A percentile compares a stretch with the other conserved stretches of the same genome.
phyloP scores from a whole-genome alignment of 2,329 filamentous ascomycete genomes.

The Penicillium vulpinum region DNA sequence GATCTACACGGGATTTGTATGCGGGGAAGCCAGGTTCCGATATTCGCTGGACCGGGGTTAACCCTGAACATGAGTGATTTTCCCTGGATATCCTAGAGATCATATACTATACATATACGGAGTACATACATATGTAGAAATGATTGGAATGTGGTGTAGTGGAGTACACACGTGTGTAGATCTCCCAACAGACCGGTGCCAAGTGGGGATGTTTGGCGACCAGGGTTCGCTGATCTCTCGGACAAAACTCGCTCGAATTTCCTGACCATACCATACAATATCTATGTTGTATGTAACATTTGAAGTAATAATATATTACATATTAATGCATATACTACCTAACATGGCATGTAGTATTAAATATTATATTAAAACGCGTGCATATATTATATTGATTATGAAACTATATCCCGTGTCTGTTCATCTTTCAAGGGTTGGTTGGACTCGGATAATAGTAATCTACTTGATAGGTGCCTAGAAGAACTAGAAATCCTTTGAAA shows the following conservation, averaged over 20 bases:
- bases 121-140: too few relatives aligned
- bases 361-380: too few relatives aligned
- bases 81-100: too few relatives aligned
- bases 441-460: background rate
- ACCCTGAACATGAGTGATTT: too few relatives aligned
- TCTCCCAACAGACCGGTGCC: background rate
- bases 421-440: too few relatives aligned
- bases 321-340: too few relatives aligned
- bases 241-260: slow-evolving; percentile 21
- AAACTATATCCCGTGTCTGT: background rate
- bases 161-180: background rate
- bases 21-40: background rate
- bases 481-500: background rate
- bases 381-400: too few relatives aligned
- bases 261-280: background rate
- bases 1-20: slow-evolving; percentile 8
- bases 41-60: background rate
- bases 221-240: slow-evolving; percentile 27
- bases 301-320: too few relatives aligned
- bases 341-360: too few relatives aligned
- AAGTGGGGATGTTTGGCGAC: slow-evolving; percentile 3
- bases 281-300: too few relatives aligned
- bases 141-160: too few relatives aligned
- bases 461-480: background rate
- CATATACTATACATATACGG: too few relatives aligned